These are phyloP conservation scores for Verticillium nubilum DNA, from an alignment of 2,329 filamentous ascomycete genomes.

Conservation along the genomic window DNA sequence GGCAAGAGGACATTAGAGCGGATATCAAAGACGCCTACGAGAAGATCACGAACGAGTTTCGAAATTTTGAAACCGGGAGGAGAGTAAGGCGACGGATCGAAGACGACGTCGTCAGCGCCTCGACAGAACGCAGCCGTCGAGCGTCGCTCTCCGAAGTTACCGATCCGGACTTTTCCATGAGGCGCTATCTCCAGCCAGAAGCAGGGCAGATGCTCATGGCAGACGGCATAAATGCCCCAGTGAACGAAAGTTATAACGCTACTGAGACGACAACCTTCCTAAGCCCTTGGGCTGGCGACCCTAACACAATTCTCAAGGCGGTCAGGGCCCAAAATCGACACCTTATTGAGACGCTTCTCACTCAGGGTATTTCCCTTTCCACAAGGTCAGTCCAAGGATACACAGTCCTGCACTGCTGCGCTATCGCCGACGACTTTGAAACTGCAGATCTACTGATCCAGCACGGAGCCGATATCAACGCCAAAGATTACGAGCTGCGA, in stretches of 20 bases:
- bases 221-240: not conserved
- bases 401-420: constrained; percentile 1
- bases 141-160: not conserved
- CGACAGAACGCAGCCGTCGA: not conserved
- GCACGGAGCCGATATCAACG: constrained; percentile 1
- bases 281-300: not conserved
- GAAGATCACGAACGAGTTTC: not conserved
- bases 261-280: not conserved
- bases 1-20: not conserved
- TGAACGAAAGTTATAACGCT: too few species aligned
- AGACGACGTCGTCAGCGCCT: not conserved
- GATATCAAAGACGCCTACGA: not conserved
- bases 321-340: not conserved
- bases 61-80: not conserved
- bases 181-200: not conserved
- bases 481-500: constrained; percentile 1
- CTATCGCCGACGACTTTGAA: not conserved
- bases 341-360: not conserved
- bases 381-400: not conserved
- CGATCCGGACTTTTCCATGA: not conserved
- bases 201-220: not conserved
- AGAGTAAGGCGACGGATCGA: not conserved
- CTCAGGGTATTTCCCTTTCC: not conserved
- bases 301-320: not conserved
- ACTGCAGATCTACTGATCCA: not conserved